phyloP scores from a whole-genome alignment of 2,329 filamentous ascomycete genomes.

The Diaporthe helianthi region DNA sequence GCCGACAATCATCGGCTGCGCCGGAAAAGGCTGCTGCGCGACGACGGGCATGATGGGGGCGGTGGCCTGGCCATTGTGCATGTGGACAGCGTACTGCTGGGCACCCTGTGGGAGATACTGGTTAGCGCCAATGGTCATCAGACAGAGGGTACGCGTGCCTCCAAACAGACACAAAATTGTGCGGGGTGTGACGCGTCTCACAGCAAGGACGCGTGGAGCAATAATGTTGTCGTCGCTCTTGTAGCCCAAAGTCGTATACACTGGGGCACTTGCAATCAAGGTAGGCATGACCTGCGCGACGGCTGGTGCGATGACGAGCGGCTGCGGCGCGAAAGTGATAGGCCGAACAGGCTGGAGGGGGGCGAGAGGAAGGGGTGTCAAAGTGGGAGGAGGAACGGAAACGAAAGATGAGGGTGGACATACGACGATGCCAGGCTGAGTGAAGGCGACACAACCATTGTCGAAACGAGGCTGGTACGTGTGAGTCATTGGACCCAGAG shows the following conservation, averaged over 20 bases:
- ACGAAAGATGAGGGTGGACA: slow-evolving; percentile 38
- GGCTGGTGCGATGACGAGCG: slow-evolving; percentile 1
- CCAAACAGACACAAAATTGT: not conserved
- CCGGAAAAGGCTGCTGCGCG: slow-evolving; percentile 35
- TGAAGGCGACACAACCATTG: slow-evolving; percentile 36
- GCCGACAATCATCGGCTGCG: slow-evolving; percentile 34
- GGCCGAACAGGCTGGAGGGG: slow-evolving; percentile 28
- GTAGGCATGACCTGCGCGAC: slow-evolving; percentile 26
- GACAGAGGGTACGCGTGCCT: not conserved
- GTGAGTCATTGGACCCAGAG: slow-evolving; percentile 61
- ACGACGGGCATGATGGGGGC: slow-evolving; percentile 36
- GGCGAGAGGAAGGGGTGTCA: slow-evolving; percentile 39
- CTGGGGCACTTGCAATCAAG: slow-evolving; percentile 34
- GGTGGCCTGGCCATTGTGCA: slow-evolving; percentile 35
- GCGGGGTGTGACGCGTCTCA: slow-evolving; percentile 22
- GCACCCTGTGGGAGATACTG: slow-evolving; percentile 30
- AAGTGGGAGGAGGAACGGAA: slow-evolving; percentile 41
- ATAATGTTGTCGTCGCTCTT: slow-evolving; percentile 10
- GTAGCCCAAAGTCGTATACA: slow-evolving; percentile 22
- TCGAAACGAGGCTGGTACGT: slow-evolving; percentile 64
- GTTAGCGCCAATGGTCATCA: slow-evolving; percentile 33
- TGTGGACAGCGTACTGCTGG: slow-evolving; percentile 34
- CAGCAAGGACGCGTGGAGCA: slow-evolving; percentile 30
- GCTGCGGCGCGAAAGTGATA: slow-evolving; percentile 21
- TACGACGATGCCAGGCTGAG: slow-evolving; percentile 32